These are phyloP conservation scores for Leccinum proliferum DNA, from an alignment of 1,284 basidiomycete species.

Conservation along the genomic window DNA sequence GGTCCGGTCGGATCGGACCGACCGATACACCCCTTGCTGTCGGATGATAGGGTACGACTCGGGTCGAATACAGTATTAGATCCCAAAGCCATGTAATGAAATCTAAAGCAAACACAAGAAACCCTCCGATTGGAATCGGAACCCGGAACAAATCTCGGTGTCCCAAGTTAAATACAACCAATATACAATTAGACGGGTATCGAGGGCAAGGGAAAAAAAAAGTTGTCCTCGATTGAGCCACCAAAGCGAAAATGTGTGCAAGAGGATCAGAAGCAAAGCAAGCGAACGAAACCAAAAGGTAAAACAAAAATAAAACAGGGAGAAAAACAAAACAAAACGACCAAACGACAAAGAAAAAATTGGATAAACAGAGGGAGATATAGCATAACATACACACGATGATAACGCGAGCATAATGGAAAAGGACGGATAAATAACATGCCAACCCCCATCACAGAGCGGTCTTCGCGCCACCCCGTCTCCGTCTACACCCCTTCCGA, in stretches of 20 bases:
- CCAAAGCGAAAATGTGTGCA: background rate
- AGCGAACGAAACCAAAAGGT: background rate
- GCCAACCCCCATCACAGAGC: background rate
- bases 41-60: too few relatives aligned
- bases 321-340: background rate
- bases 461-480: background rate
- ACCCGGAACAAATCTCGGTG: background rate
- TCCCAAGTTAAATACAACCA: constrained; percentile 9
- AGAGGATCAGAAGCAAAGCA: background rate
- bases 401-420: background rate
- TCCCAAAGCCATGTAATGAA: background rate
- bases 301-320: background rate
- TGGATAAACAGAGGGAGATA: background rate
- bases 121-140: background rate
- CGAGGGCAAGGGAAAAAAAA: background rate
- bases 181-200: constrained; percentile 6
- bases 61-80: too few relatives aligned
- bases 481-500: constrained; percentile 32
- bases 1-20: background rate
- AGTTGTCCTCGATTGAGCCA: constrained; percentile 1
- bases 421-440: background rate
- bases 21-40: background rate
- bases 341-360: background rate
- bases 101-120: background rate
- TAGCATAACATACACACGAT: background rate